A percentile compares a stretch with the other conserved stretches of the same genome.
Conservation (phyloP, 345 rosid genomes). For the Eucalyptus brandiana region DNA sequence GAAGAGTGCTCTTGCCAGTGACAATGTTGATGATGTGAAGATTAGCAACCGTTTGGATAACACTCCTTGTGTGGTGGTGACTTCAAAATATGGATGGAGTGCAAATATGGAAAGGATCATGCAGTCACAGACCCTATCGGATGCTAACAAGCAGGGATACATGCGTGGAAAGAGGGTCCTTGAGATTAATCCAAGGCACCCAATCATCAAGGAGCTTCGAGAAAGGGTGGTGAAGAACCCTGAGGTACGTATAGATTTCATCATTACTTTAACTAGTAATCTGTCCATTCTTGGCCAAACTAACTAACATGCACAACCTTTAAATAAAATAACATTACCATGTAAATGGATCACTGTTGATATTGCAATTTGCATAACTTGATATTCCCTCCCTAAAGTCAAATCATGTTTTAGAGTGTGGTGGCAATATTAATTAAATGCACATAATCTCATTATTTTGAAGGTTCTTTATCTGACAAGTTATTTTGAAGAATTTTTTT, state of each 20-base stretch:
- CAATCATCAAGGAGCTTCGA: constrained; percentile 88
- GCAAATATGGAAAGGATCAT: constrained; percentile 98
- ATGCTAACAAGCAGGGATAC: constrained; percentile 84
- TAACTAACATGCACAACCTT: background rate
- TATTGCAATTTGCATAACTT: background rate
- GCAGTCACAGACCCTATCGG: constrained; percentile 93
- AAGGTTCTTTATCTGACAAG: background rate
- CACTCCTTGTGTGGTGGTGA: constrained; percentile 94
- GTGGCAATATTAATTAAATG: background rate
- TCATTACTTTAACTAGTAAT: background rate
- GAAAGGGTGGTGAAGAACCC: constrained; percentile 70
- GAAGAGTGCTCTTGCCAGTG: constrained; percentile 64
- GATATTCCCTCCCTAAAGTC: background rate
- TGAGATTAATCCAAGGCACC: constrained; percentile 94
- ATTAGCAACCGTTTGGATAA: constrained; percentile 81
- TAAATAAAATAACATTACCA: background rate
- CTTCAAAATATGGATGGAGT: constrained; percentile 96
- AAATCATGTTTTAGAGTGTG: background rate
- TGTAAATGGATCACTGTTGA: background rate
- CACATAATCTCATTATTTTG: background rate
- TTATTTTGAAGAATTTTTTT: background rate
- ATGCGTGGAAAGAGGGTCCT: constrained; percentile 95
- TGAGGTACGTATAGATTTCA: constrained; percentile 35
- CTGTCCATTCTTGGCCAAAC: background rate
- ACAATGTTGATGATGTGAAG: constrained; percentile 89